Evolutionary conservation across 805 yeast genomes (phyloP).

Genomic region (Candida piceae): DNA sequence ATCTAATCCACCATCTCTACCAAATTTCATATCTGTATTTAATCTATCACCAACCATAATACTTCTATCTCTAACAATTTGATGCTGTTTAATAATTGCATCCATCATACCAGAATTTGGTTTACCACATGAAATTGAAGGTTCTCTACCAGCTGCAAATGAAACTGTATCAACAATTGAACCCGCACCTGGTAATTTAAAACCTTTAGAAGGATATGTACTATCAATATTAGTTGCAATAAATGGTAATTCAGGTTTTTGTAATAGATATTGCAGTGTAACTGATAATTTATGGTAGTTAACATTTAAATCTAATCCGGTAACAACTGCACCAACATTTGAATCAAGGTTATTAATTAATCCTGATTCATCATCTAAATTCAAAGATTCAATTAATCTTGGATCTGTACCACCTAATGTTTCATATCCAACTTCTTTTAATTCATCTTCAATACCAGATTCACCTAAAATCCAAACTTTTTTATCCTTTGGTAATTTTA

Average conservation of each 20-base stretch:
- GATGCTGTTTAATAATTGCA: conserved; percentile 66
- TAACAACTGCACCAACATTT: conserved; percentile 79
- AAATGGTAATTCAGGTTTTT: conserved; percentile 58
- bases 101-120: conserved; percentile 89
- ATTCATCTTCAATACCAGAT: conserved; percentile 76
- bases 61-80: conserved; percentile 53
- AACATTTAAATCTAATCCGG: conserved; percentile 73
- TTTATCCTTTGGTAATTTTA: conserved; percentile 64
- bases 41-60: conserved; percentile 95
- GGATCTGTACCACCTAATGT: conserved; percentile 85
- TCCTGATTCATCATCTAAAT: conserved; percentile 52
- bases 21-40: conserved; percentile 93
- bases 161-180: conserved; percentile 76
- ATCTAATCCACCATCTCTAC: conserved; percentile 78
- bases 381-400: conserved; percentile 45
- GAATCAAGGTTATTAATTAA: conserved; percentile 60
- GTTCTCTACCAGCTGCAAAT: conserved; percentile 71
- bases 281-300: conserved; percentile 79
- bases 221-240: conserved; percentile 94
- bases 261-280: conserved; percentile 71
- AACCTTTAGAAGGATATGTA: conserved; percentile 86
- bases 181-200: conserved; percentile 92
- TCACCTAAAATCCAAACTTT: conserved; percentile 92
- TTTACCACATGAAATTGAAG: conserved; percentile 82
- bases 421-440: conserved; percentile 65